A percentile compares a stretch with the other conserved stretches of the same genome.
phyloP scores from a whole-genome alignment of 2,329 filamentous ascomycete genomes.

The Nectriaceae sp. region DNA sequence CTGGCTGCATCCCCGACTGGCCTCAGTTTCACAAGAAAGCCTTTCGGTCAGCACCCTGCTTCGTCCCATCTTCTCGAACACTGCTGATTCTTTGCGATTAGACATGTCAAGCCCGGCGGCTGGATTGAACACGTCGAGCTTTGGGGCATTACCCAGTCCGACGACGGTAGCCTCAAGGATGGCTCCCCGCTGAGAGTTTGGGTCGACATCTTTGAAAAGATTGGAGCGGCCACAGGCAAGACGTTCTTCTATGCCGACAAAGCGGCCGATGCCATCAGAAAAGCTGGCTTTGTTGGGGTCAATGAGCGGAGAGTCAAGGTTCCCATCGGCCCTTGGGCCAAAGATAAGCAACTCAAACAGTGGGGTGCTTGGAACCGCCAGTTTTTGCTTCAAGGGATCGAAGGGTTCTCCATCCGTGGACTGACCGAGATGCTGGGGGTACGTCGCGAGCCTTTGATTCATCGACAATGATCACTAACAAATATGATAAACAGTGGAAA shows the following conservation, averaged over 20 bases:
- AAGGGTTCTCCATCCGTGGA: conserved; percentile 22
- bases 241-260: conserved; percentile 18
- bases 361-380: conserved; percentile 22
- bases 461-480: background rate
- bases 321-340: conserved; percentile 28
- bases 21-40: conserved; percentile 49
- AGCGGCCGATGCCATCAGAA: conserved; percentile 13
- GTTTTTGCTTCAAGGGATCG: conserved; percentile 17
- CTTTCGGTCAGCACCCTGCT: conserved; percentile 43
- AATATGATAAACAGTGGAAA: conserved; percentile 10
- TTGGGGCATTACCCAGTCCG: conserved; percentile 13
- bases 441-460: background rate
- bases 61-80: conserved; percentile 36
- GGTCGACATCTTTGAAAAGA: conserved; percentile 16
- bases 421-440: conserved; percentile 18
- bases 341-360: conserved; percentile 26
- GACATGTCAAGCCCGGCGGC: conserved; percentile 13
- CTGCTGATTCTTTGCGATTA: background rate
- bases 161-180: conserved; percentile 26
- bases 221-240: conserved; percentile 17
- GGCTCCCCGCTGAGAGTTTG: conserved; percentile 22
- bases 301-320: conserved; percentile 14
- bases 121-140: conserved; percentile 15
- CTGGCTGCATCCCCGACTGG: conserved; percentile 56
- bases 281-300: conserved; percentile 19